Evolutionary conservation across 2,329 filamentous ascomycete genomes (phyloP).

Genomic region (Aspergillus piperis): DNA sequence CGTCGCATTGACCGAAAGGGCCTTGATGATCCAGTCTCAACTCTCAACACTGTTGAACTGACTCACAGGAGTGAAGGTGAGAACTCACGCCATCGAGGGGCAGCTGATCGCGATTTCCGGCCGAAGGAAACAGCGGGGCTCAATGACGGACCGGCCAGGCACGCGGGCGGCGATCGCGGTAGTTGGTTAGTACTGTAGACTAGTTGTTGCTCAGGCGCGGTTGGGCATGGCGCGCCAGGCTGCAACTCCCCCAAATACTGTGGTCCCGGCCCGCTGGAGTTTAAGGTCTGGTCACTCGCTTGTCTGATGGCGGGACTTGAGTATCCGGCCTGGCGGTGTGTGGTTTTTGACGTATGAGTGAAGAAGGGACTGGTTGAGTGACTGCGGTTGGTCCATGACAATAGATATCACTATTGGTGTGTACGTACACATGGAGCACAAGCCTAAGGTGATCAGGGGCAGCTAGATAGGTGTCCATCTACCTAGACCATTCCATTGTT

Average conservation of each 20-base stretch:
- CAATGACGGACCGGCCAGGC: slow-evolving; percentile 8
- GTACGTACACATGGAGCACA: too few relatives aligned
- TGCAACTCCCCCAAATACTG: neutral
- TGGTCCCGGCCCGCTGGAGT: slow-evolving; percentile 5
- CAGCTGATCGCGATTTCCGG: slow-evolving; percentile 15
- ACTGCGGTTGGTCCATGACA: too few relatives aligned
- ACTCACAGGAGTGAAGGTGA: neutral
- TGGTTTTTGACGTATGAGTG: neutral
- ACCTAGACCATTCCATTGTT: too few relatives aligned
- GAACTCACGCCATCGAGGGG: slow-evolving; percentile 20
- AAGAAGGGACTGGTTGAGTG: neutral
- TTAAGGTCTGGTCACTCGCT: slow-evolving; percentile 10
- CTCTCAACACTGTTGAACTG: neutral
- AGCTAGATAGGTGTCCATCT: too few relatives aligned
- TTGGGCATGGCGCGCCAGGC: slow-evolving; percentile 3
- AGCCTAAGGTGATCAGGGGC: too few relatives aligned
- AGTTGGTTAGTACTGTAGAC: neutral
- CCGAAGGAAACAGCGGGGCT: slow-evolving; percentile 13
- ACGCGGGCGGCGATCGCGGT: slow-evolving; percentile 8
- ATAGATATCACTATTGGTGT: too few relatives aligned
- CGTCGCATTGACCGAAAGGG: neutral
- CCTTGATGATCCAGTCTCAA: neutral
- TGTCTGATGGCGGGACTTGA: slow-evolving; percentile 15
- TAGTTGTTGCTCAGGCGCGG: slow-evolving; percentile 5
- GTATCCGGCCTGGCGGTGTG: slow-evolving; percentile 8